phyloP scores from a whole-genome alignment of 495 filamentous ascomycete genomes.

The Podospora fimiseda region DNA sequence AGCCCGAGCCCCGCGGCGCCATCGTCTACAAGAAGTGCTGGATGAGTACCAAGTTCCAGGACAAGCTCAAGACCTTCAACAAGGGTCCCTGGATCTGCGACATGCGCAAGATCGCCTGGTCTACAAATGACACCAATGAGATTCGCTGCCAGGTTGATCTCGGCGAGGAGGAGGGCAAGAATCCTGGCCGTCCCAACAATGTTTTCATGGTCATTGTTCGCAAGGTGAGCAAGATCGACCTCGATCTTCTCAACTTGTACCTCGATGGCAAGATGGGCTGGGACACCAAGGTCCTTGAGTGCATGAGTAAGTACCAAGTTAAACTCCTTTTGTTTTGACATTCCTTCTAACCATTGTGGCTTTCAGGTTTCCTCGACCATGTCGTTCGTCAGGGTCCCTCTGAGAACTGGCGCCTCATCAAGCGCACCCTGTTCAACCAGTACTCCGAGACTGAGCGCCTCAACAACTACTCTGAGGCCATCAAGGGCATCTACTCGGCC shows the following conservation, averaged over 20 bases:
- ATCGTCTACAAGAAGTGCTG: slow-evolving; percentile 64
- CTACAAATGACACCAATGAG: slow-evolving; percentile 33
- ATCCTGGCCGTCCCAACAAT: slow-evolving; percentile 35
- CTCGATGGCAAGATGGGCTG: slow-evolving; percentile 52
- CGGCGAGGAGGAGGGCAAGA: slow-evolving; percentile 49
- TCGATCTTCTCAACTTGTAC: slow-evolving; percentile 59
- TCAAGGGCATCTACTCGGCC: slow-evolving; percentile 80
- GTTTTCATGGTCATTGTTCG: slow-evolving; percentile 52
- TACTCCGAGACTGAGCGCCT: slow-evolving; percentile 3
- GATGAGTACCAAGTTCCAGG: slow-evolving; percentile 53
- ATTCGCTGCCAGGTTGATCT: slow-evolving; percentile 55
- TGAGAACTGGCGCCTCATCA: slow-evolving; percentile 56
- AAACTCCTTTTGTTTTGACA: background rate
- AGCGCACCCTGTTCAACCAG: slow-evolving; percentile 70
- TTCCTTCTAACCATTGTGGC: background rate
- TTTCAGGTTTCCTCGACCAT: slow-evolving; percentile 69
- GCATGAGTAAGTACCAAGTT: slow-evolving; percentile 49
- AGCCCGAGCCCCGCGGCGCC: slow-evolving; percentile 53
- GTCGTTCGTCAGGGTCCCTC: slow-evolving; percentile 70
- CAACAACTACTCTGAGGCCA: slow-evolving; percentile 52
- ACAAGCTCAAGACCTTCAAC: slow-evolving; percentile 35
- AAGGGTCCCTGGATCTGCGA: slow-evolving; percentile 62
- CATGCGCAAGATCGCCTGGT: slow-evolving; percentile 68
- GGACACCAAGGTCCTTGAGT: slow-evolving; percentile 62
- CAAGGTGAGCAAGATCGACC: slow-evolving; percentile 53